Conservation (phyloP, 345 rosid genomes). For the Syzygium jambos region DNA sequence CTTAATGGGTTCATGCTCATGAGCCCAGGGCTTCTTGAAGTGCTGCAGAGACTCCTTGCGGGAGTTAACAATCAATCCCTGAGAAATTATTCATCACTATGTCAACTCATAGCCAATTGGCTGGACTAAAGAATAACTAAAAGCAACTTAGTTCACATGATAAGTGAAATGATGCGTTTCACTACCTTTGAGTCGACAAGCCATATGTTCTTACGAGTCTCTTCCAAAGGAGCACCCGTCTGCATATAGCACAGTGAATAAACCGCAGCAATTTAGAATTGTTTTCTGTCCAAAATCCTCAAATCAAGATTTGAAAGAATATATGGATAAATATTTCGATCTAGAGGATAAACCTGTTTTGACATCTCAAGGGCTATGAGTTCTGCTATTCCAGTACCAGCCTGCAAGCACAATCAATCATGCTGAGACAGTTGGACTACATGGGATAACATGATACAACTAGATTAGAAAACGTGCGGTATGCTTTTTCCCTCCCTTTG, state of each 20-base stretch:
- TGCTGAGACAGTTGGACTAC: neutral
- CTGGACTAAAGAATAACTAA: neutral
- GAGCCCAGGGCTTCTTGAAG: conserved; percentile 98
- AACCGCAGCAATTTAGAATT: neutral
- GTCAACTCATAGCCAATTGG: neutral
- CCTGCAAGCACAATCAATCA: conserved; percentile 32
- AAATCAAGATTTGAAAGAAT: neutral
- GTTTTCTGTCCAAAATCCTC: neutral
- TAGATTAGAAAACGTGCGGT: neutral
- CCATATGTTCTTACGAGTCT: conserved; percentile 78
- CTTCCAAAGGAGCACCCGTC: conserved; percentile 70
- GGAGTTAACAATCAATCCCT: conserved; percentile 88
- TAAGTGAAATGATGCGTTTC: neutral
- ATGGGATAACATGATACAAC: neutral
- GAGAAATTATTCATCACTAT: neutral
- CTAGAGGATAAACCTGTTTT: conserved; percentile 47
- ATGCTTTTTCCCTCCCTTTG: neutral
- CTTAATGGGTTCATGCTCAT: conserved; percentile 66
- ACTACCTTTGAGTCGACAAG: conserved; percentile 94
- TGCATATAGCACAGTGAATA: conserved; percentile 19
- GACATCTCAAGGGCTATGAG: conserved; percentile 92
- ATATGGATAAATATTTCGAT: neutral
- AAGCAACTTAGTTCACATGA: neutral
- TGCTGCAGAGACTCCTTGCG: conserved; percentile 82
- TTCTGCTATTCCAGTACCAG: conserved; percentile 97